Base-by-base conservation (phyloP, 345 rosid species). In the Ceriops decandra region DNA sequence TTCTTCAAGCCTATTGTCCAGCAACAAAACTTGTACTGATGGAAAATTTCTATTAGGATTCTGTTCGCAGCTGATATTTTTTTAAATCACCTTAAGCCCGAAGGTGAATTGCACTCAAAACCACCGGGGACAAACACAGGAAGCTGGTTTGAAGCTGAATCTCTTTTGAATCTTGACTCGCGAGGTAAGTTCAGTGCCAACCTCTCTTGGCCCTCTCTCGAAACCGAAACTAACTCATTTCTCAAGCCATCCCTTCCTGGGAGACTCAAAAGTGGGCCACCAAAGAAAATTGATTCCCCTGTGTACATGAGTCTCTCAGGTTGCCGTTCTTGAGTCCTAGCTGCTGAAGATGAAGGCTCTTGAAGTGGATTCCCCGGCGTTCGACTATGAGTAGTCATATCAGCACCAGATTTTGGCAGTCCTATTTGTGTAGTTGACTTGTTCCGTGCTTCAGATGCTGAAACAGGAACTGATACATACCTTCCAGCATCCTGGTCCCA, bases 401-500 rank as follows among this genome's bases (percentile, higher is more conserved):
- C 86, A 64, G 85, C 72, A 61, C 69, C 80, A 57, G 85, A 60
- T 63, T 75, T 77, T 32, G 87, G 75, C 69, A 83, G 46, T 61
- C 79, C 82, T 47, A 63, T 42, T 59, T 78, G 90, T 33, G 77
- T 33, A 20, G 88, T 42, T 20, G 86, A 76, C 74, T 83, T 85
- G 70, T 76, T 89, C 61, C 85, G 80, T 64, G 82, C 74, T 57
- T 95, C 99, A 11, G 95, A 78, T 32, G 91, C 82, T 53, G 97
- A 82, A 36, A 83, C 73, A 22, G 97, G 95, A 58, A 88, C 85
- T 17, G 99, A 95, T 66, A 91, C 81, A 28, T 88, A 95, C 74
- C 99, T 83, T 28, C 99, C 95, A 33, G 96, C 97, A 66, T 91
- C 99, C 85, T 82, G 97, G 74, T 95, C 97, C 89, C 89, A 95